These are phyloP conservation scores for Amaranthus hypochondriacus DNA, from an alignment of 148 eudicot species.

Conservation along the genomic window DNA sequence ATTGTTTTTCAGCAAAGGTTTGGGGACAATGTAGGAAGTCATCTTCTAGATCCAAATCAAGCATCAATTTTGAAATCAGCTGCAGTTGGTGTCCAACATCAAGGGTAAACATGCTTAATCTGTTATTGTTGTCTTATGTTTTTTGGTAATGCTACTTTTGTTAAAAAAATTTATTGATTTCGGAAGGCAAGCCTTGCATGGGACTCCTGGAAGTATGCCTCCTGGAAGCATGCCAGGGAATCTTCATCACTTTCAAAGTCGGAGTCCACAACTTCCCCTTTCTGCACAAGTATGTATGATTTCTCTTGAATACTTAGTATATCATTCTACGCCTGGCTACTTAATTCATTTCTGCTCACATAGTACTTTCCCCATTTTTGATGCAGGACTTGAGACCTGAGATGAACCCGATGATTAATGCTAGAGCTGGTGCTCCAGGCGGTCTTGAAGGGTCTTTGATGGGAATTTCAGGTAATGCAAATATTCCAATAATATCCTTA, in stretches of 20 bases:
- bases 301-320: background rate
- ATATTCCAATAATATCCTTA: background rate
- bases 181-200: conserved; percentile 37
- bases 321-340: background rate
- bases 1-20: conserved; percentile 46
- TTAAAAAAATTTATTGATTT: background rate
- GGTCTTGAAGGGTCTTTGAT: conserved; percentile 68
- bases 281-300: conserved; percentile 31
- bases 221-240: conserved; percentile 36
- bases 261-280: conserved; percentile 35
- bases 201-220: conserved; percentile 33
- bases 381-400: conserved; percentile 58
- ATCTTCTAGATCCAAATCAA: conserved; percentile 58
- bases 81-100: conserved; percentile 55
- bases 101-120: conserved; percentile 45
- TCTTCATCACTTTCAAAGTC: conserved; percentile 30
- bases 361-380: background rate
- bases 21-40: conserved; percentile 60
- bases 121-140: background rate
- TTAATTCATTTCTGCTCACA: conserved; percentile 1
- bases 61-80: conserved; percentile 61
- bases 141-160: conserved; percentile 1
- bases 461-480: conserved; percentile 59
- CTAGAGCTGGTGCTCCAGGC: conserved; percentile 46
- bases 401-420: conserved; percentile 54